These are phyloP conservation scores for Aristolochia contorta DNA, from an alignment of 164 flowering plant genomes.

Conservation along the genomic window DNA sequence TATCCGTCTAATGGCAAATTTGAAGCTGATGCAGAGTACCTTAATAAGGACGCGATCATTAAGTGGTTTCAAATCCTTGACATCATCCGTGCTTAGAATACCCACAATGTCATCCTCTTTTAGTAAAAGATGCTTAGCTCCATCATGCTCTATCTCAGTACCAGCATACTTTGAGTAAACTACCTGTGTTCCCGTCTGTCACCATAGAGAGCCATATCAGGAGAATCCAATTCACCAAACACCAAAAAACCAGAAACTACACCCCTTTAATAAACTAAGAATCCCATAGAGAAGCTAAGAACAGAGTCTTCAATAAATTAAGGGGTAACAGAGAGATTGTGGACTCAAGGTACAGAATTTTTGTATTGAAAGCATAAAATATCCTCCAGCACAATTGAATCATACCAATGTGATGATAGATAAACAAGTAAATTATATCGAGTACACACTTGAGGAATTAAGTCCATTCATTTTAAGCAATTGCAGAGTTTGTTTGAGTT, in stretches of 20 bases:
- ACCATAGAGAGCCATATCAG: constrained; percentile 3
- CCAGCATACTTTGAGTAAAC: constrained; percentile 96
- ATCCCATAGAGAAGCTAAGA: too few relatives aligned
- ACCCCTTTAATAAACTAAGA: too few relatives aligned
- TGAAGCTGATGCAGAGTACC: constrained; percentile 25
- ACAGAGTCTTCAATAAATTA: too few relatives aligned
- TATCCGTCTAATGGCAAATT: neutral
- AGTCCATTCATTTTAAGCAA: too few relatives aligned
- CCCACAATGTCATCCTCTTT: constrained; percentile 97
- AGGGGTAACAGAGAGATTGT: too few relatives aligned
- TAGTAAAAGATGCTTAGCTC: constrained; percentile 61
- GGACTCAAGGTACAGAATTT: too few relatives aligned
- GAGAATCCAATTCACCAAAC: neutral
- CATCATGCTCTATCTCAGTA: constrained; percentile 79
- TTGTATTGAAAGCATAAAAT: too few relatives aligned
- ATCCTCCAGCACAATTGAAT: too few relatives aligned
- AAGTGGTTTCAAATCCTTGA: constrained; percentile 80
- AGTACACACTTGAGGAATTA: too few relatives aligned
- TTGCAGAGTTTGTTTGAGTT: neutral
- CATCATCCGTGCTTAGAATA: constrained; percentile 75
- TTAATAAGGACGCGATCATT: constrained; percentile 79
- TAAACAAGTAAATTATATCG: too few relatives aligned
- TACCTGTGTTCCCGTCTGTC: constrained; percentile 62
- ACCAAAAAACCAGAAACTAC: too few relatives aligned
- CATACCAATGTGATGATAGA: too few relatives aligned